Evolutionary conservation across 768 basidiomycete genomes (phyloP), one percentile per base, ranked within the genome.

Genomic region (Chalciporus piperatus): DNA sequence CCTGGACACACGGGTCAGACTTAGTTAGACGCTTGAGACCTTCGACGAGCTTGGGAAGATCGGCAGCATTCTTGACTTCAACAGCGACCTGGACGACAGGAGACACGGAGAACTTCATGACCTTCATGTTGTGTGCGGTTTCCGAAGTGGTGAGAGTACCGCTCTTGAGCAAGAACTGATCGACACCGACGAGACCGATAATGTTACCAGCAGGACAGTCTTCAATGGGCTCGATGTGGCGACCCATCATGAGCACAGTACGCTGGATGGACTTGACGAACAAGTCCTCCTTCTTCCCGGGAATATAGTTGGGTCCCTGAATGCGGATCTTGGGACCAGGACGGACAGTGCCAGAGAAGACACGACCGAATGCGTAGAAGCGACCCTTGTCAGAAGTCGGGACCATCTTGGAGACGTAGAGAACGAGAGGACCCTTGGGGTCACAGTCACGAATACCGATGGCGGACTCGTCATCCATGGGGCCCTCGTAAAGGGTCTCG

Each of bases 381-480:
- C 97, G 94, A 66, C 97, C 97, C 77, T 98, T 98, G 74, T 99
- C 97, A 61, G 97, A 97, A 38, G 97, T 98, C 57, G 97, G 97
- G 64, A 98, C 97, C 97, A 99, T 98, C 85, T 98, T 98, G 61
- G 97, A 98, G 76, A 99, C 80, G 75, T 99, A 99, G 58, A 96
- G 83, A 68, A 98, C 94, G 56, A 99, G 88, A 58, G 97, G 97
- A 47, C 86, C 97, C 41, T 85, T 87, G 70, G 97, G 89, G 75
- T 98, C 92, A 70, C 97, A 99, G 71, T 98, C 95, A 47, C 97
- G 87, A 78, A 99, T 95, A 76, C 85, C 92, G 61, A 98, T 92
- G 61, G 97, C 97, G 54, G 92, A 97, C 75, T 99, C 97, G 68
- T 99, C 97, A 75, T 99, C 97, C 93, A 98, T 93, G 64, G 97